Conservation (phyloP, 2,329 filamentous ascomycete species). For the Colletotrichum cordylinicola region DNA sequence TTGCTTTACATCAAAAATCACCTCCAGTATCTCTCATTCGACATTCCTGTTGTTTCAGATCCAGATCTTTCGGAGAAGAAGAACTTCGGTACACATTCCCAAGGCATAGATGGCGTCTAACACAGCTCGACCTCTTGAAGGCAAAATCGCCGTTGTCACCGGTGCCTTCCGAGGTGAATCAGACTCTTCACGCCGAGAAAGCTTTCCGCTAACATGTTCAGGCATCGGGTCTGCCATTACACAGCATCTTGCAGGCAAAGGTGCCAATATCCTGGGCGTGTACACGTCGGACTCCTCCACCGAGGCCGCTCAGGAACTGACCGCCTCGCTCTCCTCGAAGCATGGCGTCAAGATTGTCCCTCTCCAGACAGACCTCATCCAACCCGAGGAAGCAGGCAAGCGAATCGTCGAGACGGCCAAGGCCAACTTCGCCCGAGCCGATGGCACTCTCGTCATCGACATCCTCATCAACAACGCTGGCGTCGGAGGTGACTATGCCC, state of each 20-base stretch:
- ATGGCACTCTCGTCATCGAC: slow-evolving; percentile 68
- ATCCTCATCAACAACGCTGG: slow-evolving; percentile 90
- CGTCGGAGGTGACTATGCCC: slow-evolving; percentile 44
- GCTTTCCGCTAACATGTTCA: slow-evolving; percentile 33
- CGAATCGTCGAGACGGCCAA: slow-evolving; percentile 63
- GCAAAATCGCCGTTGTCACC: background rate
- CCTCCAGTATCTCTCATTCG: background rate
- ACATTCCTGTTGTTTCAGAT: background rate
- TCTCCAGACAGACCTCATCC: slow-evolving; percentile 75
- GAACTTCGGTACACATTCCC: background rate
- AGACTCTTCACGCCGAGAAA: background rate
- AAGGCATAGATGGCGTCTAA: background rate
- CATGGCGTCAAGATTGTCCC: slow-evolving; percentile 65
- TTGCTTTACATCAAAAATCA: background rate
- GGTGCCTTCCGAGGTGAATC: background rate
- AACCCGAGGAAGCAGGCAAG: slow-evolving; percentile 59
- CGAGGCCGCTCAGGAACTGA: background rate
- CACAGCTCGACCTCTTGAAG: background rate
- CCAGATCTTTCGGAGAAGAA: background rate
- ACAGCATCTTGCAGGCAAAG: slow-evolving; percentile 74
- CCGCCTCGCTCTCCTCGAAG: slow-evolving; percentile 53
- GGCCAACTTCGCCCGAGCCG: slow-evolving; percentile 60
- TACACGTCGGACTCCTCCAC: slow-evolving; percentile 61
- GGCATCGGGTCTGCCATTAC: slow-evolving; percentile 73
- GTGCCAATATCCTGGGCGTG: slow-evolving; percentile 71